Evolutionary conservation across 352 stramenopile species (phyloP), one percentile per base, ranked within the genome.

Genomic region (Phytopythium delawarense): DNA sequence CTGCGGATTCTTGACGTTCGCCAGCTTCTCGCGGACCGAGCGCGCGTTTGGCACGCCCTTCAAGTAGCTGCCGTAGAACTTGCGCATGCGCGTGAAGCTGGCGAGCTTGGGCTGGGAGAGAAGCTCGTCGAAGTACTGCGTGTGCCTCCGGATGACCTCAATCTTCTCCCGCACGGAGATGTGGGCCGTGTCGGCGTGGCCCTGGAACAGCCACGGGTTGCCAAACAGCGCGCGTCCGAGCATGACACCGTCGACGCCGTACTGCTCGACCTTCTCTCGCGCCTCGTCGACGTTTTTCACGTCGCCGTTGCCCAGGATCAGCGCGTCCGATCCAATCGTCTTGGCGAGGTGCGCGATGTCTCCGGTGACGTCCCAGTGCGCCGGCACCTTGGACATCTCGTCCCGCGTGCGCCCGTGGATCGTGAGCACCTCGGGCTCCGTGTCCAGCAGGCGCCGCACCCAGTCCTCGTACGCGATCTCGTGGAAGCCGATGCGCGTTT

Each of bases 141-240:
- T 91, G 60, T 94, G 84, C 11, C 69, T 72, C 13, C 74, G 66
- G 25, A 94, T 78, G 20, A 89, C 81, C 25, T 80, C 65, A 20
- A 91, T 64, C 34, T 80, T 85, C 23, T 85, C 79, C 23, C 74
- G 65, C 6, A 85, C 52, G 30, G 75, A 44, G 16, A 90, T 65
- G 63, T 89, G 77, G 21, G 72, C 75, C 2, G 74, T 87, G 57
- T 86, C 77, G 0, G 64, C 49, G 39, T 81, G 75, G 18, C 85
- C 79, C 58, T 89, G 78, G 21, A 94, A 94, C 21, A 94, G 75
- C 85, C 83, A 91, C 52, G 85, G 83, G 50, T 91, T 94, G 16
- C 83, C 85, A 59, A 94, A 92, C 2, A 92, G 61, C 25, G 79
- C 85, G 15, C 85, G 79, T 0, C 85, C 85, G 16, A 92, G 67